phyloP scores from a whole-genome alignment of 805 yeast species.

The Yarrowia keelungensis region DNA sequence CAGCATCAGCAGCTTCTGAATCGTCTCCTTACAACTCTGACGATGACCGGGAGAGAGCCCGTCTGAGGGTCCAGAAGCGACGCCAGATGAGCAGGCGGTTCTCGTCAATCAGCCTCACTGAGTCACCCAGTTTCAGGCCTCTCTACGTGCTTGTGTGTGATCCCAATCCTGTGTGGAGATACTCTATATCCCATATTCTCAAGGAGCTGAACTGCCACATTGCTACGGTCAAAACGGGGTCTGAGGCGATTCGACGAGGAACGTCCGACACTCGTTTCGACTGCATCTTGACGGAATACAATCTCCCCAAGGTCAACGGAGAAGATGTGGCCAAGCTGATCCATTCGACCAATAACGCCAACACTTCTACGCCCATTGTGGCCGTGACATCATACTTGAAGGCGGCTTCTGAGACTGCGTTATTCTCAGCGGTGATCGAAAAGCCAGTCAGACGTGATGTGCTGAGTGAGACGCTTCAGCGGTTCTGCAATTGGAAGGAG shows the following conservation, averaged over 20 bases:
- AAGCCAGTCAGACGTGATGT: constrained; percentile 63
- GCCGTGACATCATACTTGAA: constrained; percentile 74
- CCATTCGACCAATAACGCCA: constrained; percentile 76
- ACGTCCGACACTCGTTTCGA: constrained; percentile 87
- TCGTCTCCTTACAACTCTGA: constrained; percentile 64
- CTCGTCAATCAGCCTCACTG: constrained; percentile 39
- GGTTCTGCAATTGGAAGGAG: constrained; percentile 47
- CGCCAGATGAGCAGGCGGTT: constrained; percentile 59
- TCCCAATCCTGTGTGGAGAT: constrained; percentile 82
- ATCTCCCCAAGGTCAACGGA: constrained; percentile 66
- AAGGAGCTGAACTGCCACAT: constrained; percentile 80
- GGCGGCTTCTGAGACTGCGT: constrained; percentile 52
- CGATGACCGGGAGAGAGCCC: constrained; percentile 51
- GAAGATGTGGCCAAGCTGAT: constrained; percentile 79
- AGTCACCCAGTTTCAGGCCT: constrained; percentile 43
- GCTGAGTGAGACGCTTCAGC: constrained; percentile 48
- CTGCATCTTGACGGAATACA: constrained; percentile 76
- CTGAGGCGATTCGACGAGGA: constrained; percentile 79
- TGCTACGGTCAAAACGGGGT: constrained; percentile 76
- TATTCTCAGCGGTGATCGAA: constrained; percentile 75
- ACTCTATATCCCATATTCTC: constrained; percentile 66
- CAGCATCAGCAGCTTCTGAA: constrained; percentile 48
- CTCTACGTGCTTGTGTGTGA: constrained; percentile 83
- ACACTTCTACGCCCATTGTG: constrained; percentile 76
- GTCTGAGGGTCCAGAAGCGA: constrained; percentile 52